Percentiles rank a stretch among this genome's conserved stretches.
These are phyloP conservation scores for Phylloporus arenicola DNA, from an alignment of 768 basidiomycete genomes.

Conservation along the genomic window DNA sequence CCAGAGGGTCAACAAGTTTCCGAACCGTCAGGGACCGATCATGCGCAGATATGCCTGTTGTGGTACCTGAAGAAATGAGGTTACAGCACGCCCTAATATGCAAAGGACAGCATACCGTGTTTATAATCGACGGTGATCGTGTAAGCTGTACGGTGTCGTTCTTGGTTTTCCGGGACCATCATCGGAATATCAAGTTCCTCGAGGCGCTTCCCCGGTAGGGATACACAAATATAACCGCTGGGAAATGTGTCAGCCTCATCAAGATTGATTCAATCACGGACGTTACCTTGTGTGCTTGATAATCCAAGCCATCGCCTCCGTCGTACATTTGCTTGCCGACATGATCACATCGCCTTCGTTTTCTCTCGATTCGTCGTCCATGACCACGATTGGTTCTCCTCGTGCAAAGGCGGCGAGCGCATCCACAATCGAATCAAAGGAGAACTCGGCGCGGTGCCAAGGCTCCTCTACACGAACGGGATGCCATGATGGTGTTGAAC, in stretches of 20 bases:
- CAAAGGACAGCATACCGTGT: slow-evolving; percentile 47
- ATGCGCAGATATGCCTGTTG: slow-evolving; percentile 95
- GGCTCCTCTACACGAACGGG: slow-evolving; percentile 18
- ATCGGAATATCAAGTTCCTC: slow-evolving; percentile 78
- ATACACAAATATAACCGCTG: slow-evolving; percentile 93
- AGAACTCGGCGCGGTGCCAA: slow-evolving; percentile 36
- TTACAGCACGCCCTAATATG: background rate
- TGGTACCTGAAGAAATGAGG: slow-evolving; percentile 52
- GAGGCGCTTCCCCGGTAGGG: slow-evolving; percentile 72
- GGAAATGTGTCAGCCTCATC: slow-evolving; percentile 8
- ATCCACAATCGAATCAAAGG: slow-evolving; percentile 77
- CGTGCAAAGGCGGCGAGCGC: slow-evolving; percentile 69
- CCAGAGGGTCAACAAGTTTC: slow-evolving; percentile 62
- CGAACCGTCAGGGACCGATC: slow-evolving; percentile 87
- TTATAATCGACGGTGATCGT: slow-evolving; percentile 93
- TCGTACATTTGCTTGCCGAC: slow-evolving; percentile 76
- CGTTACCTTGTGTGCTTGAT: slow-evolving; percentile 77
- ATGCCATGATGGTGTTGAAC: slow-evolving; percentile 13
- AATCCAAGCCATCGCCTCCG: slow-evolving; percentile 99
- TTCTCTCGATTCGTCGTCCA: slow-evolving; percentile 94
- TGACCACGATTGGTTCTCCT: slow-evolving; percentile 92
- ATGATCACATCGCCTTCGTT: slow-evolving; percentile 98
- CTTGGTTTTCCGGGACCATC: slow-evolving; percentile 92
- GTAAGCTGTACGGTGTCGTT: slow-evolving; percentile 90
- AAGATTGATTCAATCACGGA: background rate